Evolutionary conservation across 371 early-diverging fungal species (phyloP), one percentile per base, ranked within the genome.

Genomic region (Dichotomocladium elegans): DNA sequence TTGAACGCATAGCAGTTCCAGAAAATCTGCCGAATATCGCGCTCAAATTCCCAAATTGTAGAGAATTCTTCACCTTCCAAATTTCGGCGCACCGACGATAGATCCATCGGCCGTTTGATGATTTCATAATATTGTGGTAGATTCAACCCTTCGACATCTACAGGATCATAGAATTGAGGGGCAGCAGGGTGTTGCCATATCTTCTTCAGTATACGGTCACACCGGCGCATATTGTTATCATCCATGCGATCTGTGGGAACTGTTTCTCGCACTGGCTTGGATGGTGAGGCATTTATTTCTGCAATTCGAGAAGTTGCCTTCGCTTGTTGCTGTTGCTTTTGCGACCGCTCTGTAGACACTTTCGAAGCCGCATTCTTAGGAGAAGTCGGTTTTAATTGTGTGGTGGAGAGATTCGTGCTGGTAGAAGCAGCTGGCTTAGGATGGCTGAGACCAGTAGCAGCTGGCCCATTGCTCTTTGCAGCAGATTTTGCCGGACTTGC

Each of bases 31-130:
- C 77, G 68, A 1, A 87, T 64, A 55, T 87, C 88, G 1, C 63
- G 65, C 34, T 80, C 80, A 55, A 87, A 80, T 1, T 72, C 70
- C 47, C 75, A 68, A 8, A 81, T 59, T 0, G 58, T 64, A 1
- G 64, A 15, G 40, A 86, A 88, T 37, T 56, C 43, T 30, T 60
- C 64, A 1, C 54, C 29, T 8, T 93, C 91, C 5, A 98, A 62
- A 33, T 89, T 92, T 28, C 72, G 75, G 47, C 82, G 81, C 30
- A 99, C 86, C 0, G 98, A 93, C 15, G 82, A 77, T 26, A 98
- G 51, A 60, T 99, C 99, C 99, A 99, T 99, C 4, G 99, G 99
- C 43, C 86, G 55, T 43, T 90, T 95, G 61, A 99, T 87, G 31
- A 98, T 77, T 1, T 85, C 81, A 29, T 80, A 82, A 66, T 99